phyloP scores from a whole-genome alignment of 1,284 basidiomycete species.

The Neonothopanus nambi region DNA sequence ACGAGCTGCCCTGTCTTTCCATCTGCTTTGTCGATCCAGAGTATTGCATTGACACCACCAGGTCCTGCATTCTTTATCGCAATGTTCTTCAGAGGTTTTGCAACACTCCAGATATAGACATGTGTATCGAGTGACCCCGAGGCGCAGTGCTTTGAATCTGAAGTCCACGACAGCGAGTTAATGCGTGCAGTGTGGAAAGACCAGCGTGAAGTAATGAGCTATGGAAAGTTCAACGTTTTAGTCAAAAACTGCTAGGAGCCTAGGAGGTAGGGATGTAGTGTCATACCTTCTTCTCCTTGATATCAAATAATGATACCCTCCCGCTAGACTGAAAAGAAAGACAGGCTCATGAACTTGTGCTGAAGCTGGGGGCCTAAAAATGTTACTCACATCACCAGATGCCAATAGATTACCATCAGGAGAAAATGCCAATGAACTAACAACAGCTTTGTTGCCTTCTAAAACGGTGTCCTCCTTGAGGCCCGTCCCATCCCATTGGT shows the following conservation, averaged over 20 bases:
- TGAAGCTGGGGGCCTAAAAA: neutral
- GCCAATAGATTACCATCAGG: constrained; percentile 77
- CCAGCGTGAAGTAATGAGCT: constrained; percentile 79
- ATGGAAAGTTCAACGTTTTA: neutral
- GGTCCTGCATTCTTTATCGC: constrained; percentile 84
- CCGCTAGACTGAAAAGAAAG: constrained; percentile 60
- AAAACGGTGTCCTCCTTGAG: constrained; percentile 58
- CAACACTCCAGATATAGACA: constrained; percentile 87
- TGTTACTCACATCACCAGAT: constrained; percentile 70
- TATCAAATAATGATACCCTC: constrained; percentile 80
- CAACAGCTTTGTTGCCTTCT: constrained; percentile 69
- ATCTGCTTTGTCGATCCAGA: constrained; percentile 62
- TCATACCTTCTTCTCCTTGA: constrained; percentile 59
- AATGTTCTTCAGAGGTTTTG: constrained; percentile 77
- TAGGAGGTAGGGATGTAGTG: neutral
- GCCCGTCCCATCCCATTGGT: constrained; percentile 66
- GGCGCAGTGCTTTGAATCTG: constrained; percentile 74
- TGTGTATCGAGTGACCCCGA: constrained; percentile 92
- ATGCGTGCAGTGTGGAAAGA: constrained; percentile 87
- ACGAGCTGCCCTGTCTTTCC: constrained; percentile 54
- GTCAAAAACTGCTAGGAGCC: neutral
- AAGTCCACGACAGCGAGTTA: constrained; percentile 77
- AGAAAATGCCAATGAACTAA: constrained; percentile 83
- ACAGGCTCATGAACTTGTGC: constrained; percentile 2
- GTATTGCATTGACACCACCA: constrained; percentile 79